Percentiles rank a stretch among this genome's conserved stretches.
These are phyloP conservation scores for Filobasidium floriforme DNA, from an alignment of 768 basidiomycete genomes.

Conservation along the genomic window DNA sequence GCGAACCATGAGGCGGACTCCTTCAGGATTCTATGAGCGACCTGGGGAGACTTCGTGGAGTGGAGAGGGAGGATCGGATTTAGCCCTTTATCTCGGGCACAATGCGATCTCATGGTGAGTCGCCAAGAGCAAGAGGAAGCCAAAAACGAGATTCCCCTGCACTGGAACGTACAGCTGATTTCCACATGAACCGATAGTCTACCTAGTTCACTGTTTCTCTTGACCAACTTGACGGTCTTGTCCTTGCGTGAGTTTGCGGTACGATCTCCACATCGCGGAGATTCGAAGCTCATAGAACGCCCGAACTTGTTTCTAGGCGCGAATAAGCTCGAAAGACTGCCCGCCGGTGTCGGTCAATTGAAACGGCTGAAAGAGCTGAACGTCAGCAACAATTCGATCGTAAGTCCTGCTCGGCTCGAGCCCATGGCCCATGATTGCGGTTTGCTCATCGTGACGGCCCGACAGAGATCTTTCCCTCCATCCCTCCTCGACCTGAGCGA, in stretches of 20 bases:
- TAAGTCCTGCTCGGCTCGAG: conserved; percentile 1
- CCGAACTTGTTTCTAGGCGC: conserved; percentile 20
- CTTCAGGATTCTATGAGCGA: background rate
- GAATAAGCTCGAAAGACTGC: conserved; percentile 34
- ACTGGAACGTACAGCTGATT: too few species aligned
- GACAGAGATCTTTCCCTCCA: conserved; percentile 29
- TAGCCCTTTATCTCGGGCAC: background rate
- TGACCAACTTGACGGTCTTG: conserved; percentile 35
- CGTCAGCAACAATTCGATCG: conserved; percentile 37
- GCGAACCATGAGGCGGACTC: background rate
- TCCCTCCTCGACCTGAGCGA: conserved; percentile 34
- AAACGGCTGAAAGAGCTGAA: conserved; percentile 38
- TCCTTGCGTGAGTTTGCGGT: conserved; percentile 29
- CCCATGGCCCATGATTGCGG: background rate
- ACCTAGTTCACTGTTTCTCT: conserved; percentile 39
- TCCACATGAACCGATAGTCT: conserved; percentile 28
- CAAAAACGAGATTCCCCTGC: background rate
- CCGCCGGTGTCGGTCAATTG: conserved; percentile 39
- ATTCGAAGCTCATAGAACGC: background rate
- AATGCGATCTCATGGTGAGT: background rate
- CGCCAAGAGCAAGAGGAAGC: background rate
- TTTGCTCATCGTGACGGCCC: background rate
- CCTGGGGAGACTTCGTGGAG: background rate
- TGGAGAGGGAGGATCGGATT: background rate
- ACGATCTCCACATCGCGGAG: background rate